A percentile compares a stretch with the other conserved stretches of the same genome.
phyloP scores from a whole-genome alignment of 495 filamentous ascomycete genomes.

The Penicillium robsamsonii region DNA sequence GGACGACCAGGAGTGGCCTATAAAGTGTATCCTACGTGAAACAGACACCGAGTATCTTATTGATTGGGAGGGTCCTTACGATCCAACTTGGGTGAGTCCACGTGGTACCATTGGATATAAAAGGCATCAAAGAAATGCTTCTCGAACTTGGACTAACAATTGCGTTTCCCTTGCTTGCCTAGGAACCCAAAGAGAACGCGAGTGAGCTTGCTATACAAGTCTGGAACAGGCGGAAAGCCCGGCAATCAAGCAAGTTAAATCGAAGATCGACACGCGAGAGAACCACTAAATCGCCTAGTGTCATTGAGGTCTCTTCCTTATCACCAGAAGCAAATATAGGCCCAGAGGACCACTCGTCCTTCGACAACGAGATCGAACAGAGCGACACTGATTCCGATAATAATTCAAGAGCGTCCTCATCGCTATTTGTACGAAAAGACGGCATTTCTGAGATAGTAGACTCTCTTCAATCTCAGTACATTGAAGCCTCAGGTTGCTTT shows the following conservation, averaged over 20 bases:
- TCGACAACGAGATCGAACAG: not conserved
- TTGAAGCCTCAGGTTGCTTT: not conserved
- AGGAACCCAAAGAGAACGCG: conserved; percentile 46
- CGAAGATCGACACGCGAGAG: not conserved
- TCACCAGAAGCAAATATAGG: not conserved
- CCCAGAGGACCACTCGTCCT: not conserved
- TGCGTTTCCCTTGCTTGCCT: not conserved
- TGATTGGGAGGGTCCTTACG: conserved; percentile 41
- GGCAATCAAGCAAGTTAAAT: not conserved
- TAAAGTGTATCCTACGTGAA: conserved; percentile 43
- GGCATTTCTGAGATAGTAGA: conserved; percentile 9
- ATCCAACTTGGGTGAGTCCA: conserved; percentile 43
- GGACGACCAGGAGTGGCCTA: conserved; percentile 32
- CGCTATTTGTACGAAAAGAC: conserved; percentile 22
- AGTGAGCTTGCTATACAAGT: conserved; percentile 31
- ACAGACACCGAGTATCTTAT: conserved; percentile 40
- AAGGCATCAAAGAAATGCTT: not conserved
- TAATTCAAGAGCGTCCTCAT: conserved; percentile 4
- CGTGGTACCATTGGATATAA: no score
- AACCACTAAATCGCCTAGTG: not conserved
- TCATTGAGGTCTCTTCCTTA: not conserved
- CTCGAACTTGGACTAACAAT: conserved; percentile 1
- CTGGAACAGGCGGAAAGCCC: conserved; percentile 33
- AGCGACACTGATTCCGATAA: not conserved
- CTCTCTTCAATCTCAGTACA: conserved; percentile 2